Evolutionary conservation across 2,329 filamentous ascomycete genomes (phyloP).

Genomic region (Didymella pomorum): DNA sequence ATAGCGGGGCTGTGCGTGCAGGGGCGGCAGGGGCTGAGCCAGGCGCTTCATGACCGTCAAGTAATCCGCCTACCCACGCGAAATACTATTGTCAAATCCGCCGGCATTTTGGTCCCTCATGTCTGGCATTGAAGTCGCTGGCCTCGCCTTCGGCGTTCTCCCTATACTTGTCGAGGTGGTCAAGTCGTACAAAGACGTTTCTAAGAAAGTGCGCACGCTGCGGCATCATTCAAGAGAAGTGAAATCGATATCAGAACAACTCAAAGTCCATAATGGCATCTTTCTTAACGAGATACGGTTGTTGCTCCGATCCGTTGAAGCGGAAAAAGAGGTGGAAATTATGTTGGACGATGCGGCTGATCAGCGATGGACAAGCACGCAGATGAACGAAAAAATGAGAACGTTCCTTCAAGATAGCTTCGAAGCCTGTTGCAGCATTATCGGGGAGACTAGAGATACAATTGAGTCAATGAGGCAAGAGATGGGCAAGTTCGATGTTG

Average conservation of each 20-base stretch:
- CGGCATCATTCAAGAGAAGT: slow-evolving; percentile 32
- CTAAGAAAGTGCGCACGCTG: slow-evolving; percentile 25
- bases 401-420: slow-evolving; percentile 25
- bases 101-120: slow-evolving; percentile 7
- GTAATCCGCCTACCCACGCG: too few species aligned
- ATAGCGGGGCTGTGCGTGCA: slow-evolving; percentile 13
- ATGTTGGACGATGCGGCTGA: slow-evolving; percentile 32
- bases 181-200: slow-evolving; percentile 28
- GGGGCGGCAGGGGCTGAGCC: not conserved
- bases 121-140: slow-evolving; percentile 34
- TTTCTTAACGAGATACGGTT: slow-evolving; percentile 37
- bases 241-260: slow-evolving; percentile 22
- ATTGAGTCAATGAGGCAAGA: slow-evolving; percentile 23
- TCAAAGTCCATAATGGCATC: slow-evolving; percentile 27
- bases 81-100: too few species aligned
- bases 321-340: slow-evolving; percentile 22
- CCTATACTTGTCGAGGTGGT: slow-evolving; percentile 35
- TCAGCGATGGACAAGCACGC: slow-evolving; percentile 26
- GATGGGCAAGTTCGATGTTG: slow-evolving; percentile 29
- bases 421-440: slow-evolving; percentile 24
- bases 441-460: slow-evolving; percentile 26
- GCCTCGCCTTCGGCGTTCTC: slow-evolving; percentile 32
- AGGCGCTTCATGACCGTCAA: too few species aligned
- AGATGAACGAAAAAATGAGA: slow-evolving; percentile 27
- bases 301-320: slow-evolving; percentile 27